Evolutionary conservation across 768 basidiomycete genomes (phyloP).

Genomic region (Tricholoma matsutake): DNA sequence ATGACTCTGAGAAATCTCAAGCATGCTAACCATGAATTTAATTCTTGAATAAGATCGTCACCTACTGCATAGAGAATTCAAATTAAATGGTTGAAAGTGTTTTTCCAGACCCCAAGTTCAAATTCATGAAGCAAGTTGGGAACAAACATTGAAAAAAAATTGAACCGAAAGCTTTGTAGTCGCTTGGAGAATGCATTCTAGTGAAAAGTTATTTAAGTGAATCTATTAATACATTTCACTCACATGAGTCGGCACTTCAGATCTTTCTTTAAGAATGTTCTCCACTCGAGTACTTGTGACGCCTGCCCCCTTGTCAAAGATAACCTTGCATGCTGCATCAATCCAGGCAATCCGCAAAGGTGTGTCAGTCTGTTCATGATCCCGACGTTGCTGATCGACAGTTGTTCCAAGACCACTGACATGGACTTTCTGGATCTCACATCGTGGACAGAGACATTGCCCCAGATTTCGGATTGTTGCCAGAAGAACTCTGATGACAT

Average conservation of each 20-base stretch:
- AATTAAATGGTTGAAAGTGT: slow-evolving; percentile 32
- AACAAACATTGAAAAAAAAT: slow-evolving; percentile 26
- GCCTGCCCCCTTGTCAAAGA: slow-evolving; percentile 22
- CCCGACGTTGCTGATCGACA: slow-evolving; percentile 1
- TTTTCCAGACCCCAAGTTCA: slow-evolving; percentile 39
- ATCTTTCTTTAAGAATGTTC: slow-evolving; percentile 20
- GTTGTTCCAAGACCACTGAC: slow-evolving; percentile 11
- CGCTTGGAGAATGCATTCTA: slow-evolving; percentile 35
- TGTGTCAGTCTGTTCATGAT: slow-evolving; percentile 8
- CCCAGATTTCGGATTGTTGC: slow-evolving; percentile 18
- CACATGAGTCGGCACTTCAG: slow-evolving; percentile 30
- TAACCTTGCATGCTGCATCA: slow-evolving; percentile 15
- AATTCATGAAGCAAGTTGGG: slow-evolving; percentile 39
- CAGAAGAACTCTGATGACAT: slow-evolving; percentile 15
- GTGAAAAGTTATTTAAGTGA: slow-evolving; percentile 1
- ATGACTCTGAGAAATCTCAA: not conserved
- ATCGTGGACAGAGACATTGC: slow-evolving; percentile 19
- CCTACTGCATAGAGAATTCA: slow-evolving; percentile 26
- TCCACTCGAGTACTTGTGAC: slow-evolving; percentile 27
- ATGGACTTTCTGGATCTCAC: slow-evolving; percentile 9
- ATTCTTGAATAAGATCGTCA: slow-evolving; percentile 14
- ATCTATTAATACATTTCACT: slow-evolving; percentile 1
- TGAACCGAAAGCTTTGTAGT: slow-evolving; percentile 18
- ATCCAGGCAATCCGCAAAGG: slow-evolving; percentile 10
- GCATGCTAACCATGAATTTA: slow-evolving; percentile 22